Conservation (phyloP, 352 stramenopile species). For the Globisporangium parvum region DNA sequence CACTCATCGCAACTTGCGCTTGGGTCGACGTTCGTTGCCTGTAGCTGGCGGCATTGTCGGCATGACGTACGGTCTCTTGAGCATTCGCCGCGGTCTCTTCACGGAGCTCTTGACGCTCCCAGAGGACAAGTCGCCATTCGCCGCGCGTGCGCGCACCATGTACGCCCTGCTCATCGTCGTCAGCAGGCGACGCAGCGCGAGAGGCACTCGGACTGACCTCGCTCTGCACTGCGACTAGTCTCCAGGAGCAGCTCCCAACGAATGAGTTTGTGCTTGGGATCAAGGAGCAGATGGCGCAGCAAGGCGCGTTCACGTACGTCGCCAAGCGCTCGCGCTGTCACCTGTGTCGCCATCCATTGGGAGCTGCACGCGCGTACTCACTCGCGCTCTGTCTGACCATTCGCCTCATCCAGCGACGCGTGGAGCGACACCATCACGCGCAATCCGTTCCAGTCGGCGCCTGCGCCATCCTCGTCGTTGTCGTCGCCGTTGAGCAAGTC, state of each 20-base stretch:
- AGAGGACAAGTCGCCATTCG: slow-evolving; percentile 32
- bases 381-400: not conserved
- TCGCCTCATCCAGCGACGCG: slow-evolving; percentile 25
- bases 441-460: slow-evolving; percentile 8
- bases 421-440: slow-evolving; percentile 23
- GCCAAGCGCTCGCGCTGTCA: not conserved
- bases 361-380: not conserved
- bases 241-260: slow-evolving; percentile 33
- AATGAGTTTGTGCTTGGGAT: slow-evolving; percentile 52
- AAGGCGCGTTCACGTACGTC: slow-evolving; percentile 36
- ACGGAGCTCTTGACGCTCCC: slow-evolving; percentile 31
- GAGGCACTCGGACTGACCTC: too few relatives aligned
- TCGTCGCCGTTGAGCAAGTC: not conserved
- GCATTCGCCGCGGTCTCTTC: slow-evolving; percentile 28
- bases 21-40: too few relatives aligned
- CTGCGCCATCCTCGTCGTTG: not conserved
- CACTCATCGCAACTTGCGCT: too few relatives aligned
- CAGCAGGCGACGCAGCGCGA: too few relatives aligned
- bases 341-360: not conserved
- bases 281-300: slow-evolving; percentile 41
- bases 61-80: slow-evolving; percentile 29
- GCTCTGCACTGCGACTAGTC: slow-evolving; percentile 11
- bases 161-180: too few relatives aligned
- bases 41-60: slow-evolving; percentile 24
- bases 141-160: slow-evolving; percentile 18